Base-by-base conservation (phyloP, 768 basidiomycete species). In the Pleurotus giganteus region DNA sequence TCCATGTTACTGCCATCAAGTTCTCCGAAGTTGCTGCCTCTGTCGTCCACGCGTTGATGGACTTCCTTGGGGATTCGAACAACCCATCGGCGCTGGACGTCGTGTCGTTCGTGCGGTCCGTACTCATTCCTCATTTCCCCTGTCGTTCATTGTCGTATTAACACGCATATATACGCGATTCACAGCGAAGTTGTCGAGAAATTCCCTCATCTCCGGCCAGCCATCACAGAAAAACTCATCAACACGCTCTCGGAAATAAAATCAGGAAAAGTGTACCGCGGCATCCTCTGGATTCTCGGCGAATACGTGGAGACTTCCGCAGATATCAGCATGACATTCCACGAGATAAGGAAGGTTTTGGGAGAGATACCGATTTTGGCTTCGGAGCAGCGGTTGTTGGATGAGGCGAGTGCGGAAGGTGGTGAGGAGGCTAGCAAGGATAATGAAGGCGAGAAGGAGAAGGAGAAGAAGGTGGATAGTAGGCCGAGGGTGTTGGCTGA, bases 281-380 rank as follows among this genome's bases (percentile, higher is more conserved):
- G 96, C 5, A 82, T 98, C 15, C 80, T 98, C 45, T 98, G 97
- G 96, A 97, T 98, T 60, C 78, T 98, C n/a, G 96, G 97, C 58
- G 96, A 98, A 72, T 99, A 98, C 62, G 86, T 91, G 34, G 83
- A 86, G 58, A 71, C 75, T 4, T 71, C 79, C 46, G 55, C 70
- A 53, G 91, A 91, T 56, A 91, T 98, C 57, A 78, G 85, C 56
- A 76, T 70, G 42, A 80, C 86, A 1, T 85, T 97, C 79, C 74
- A 75, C 44, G 90, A 92, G 68, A 77, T 98, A 41, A 78, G 94
- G 53, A 85, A 86, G 65, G 87, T 92, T 12, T 71, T 99, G 31
- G 96, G 97, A 12, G 97, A 99, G 74, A 89, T 99, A n/a, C 97
- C 97, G 4, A 98, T 99, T 53, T 72, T 98, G 43, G 93, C 96